phyloP scores from a whole-genome alignment of 257 asterid genomes.

The Ilex aquifolium region DNA sequence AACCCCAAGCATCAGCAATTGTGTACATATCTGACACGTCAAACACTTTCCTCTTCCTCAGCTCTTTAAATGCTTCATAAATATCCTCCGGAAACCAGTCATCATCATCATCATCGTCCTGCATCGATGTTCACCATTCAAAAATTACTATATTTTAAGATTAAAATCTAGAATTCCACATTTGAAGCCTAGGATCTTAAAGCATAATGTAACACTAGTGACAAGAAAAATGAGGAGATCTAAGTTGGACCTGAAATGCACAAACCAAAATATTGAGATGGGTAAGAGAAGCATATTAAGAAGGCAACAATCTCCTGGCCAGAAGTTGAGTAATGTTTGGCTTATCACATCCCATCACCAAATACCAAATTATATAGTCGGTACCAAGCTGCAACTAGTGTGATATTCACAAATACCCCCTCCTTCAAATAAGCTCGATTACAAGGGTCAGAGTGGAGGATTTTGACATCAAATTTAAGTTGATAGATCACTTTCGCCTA shows the following conservation, averaged over 20 bases:
- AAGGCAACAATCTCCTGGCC: too few species aligned
- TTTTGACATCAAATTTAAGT: too few species aligned
- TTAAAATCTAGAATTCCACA: background rate
- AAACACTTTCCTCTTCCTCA: slow-evolving; percentile 78
- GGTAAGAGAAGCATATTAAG: too few species aligned
- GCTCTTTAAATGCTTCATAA: slow-evolving; percentile 81
- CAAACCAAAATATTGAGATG: background rate
- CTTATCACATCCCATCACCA: too few species aligned
- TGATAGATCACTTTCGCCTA: too few species aligned
- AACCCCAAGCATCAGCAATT: slow-evolving; percentile 97
- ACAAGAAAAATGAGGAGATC: background rate
- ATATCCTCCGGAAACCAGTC: slow-evolving; percentile 97
- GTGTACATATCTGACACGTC: slow-evolving; percentile 95
- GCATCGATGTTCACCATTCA: slow-evolving; percentile 8
- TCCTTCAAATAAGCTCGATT: too few species aligned
- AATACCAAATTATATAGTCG: too few species aligned
- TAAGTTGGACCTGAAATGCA: too few species aligned
- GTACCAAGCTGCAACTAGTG: too few species aligned
- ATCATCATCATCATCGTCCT: slow-evolving; percentile 84
- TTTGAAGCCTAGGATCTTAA: background rate
- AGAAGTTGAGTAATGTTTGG: too few species aligned
- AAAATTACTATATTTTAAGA: background rate
- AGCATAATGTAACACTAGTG: background rate
- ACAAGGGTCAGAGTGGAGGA: too few species aligned
- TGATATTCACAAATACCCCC: too few species aligned